Percentiles rank a stretch among this genome's conserved stretches.
These are phyloP conservation scores for Ogataea corticis DNA, from an alignment of 805 yeast species.

Conservation along the genomic window DNA sequence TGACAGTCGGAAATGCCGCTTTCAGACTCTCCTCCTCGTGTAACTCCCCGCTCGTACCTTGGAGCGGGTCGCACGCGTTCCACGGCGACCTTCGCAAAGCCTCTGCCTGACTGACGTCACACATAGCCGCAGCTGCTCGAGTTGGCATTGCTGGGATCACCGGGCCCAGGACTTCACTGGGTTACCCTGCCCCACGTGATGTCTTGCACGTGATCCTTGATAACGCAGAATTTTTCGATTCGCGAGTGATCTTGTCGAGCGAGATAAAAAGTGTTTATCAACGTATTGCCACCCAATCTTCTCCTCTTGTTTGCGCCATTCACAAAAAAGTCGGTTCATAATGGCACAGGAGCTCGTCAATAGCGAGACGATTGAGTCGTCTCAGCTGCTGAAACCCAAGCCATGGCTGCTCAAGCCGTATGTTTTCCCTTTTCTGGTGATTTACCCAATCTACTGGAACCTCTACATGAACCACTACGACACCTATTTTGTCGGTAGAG, in stretches of 20 bases:
- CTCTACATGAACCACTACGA: slow-evolving; percentile 73
- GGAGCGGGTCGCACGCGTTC: too few species aligned
- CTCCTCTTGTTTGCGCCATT: slow-evolving; percentile 56
- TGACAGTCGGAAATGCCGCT: too few species aligned
- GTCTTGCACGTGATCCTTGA: background rate
- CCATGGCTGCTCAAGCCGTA: slow-evolving; percentile 65
- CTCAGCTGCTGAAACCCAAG: slow-evolving; percentile 74
- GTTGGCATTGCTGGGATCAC: too few species aligned
- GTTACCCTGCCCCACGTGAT: background rate
- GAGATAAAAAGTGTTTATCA: background rate
- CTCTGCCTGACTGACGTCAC: too few species aligned
- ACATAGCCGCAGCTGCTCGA: too few species aligned
- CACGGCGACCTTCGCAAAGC: too few species aligned
- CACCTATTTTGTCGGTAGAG: slow-evolving; percentile 78
- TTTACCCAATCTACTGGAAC: slow-evolving; percentile 74
- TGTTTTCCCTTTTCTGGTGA: slow-evolving; percentile 74
- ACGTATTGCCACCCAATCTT: slow-evolving; percentile 2
- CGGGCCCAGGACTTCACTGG: too few species aligned
- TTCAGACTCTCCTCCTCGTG: too few species aligned
- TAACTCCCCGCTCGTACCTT: too few species aligned
- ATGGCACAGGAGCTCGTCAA: slow-evolving; percentile 49
- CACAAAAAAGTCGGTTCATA: slow-evolving; percentile 52
- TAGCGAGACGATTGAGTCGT: slow-evolving; percentile 68
- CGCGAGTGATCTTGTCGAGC: slow-evolving; percentile 2
- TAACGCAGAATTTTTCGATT: slow-evolving; percentile 3